A percentile compares a stretch with the other conserved stretches of the same genome.
Evolutionary conservation across 345 rosid genomes (phyloP).

Genomic region (Ricinus communis): DNA sequence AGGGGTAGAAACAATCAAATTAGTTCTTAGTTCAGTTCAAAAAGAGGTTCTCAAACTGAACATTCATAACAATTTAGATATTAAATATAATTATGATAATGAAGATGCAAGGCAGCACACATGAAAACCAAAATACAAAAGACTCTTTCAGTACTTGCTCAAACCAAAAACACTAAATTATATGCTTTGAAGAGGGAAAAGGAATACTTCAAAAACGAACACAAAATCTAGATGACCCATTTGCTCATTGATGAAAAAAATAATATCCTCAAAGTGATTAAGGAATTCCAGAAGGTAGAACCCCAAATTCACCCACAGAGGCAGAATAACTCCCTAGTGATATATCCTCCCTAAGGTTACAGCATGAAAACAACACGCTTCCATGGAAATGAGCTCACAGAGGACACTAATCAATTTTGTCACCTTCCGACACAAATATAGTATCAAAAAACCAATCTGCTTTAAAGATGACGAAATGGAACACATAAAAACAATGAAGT

Average conservation of each 20-base stretch:
- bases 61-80: background rate
- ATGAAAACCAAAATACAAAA: background rate
- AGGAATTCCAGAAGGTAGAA: background rate
- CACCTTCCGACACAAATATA: conserved; percentile 54
- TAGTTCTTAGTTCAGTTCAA: background rate
- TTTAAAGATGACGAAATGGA: conserved; percentile 20
- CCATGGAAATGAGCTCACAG: conserved; percentile 22
- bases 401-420: conserved; percentile 30
- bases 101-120: background rate
- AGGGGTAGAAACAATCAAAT: background rate
- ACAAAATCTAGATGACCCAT: conserved; percentile 15
- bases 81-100: background rate
- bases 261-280: background rate
- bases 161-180: background rate
- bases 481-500: background rate
- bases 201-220: conserved; percentile 31
- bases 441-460: conserved; percentile 35
- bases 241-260: conserved; percentile 38
- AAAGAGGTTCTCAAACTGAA: background rate
- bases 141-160: no score
- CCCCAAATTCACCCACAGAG: no score
- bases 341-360: conserved; percentile 26
- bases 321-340: background rate
- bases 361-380: conserved; percentile 14
- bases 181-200: no score